phyloP scores from a whole-genome alignment of 2,329 filamentous ascomycete species.

The Botrytis deweyae region DNA sequence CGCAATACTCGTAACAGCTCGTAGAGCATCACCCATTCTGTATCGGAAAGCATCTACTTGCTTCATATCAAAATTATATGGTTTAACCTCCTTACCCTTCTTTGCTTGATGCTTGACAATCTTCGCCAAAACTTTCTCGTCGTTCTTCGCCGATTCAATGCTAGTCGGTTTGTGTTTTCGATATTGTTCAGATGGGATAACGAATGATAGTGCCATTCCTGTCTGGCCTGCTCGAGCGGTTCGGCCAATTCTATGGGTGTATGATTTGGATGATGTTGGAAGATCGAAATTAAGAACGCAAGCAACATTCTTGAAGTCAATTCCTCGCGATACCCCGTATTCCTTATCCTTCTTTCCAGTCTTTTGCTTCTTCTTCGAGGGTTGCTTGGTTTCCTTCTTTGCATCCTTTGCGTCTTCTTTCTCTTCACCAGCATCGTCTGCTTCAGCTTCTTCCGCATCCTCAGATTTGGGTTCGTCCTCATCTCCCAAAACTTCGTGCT shows the following conservation, averaged over 20 bases:
- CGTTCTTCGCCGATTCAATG: slow-evolving; percentile 71
- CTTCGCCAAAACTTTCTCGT: slow-evolving; percentile 79
- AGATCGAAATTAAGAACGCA: slow-evolving; percentile 98
- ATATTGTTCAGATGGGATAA: slow-evolving; percentile 77
- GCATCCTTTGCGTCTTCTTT: slow-evolving; percentile 42
- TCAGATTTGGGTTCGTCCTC: slow-evolving; percentile 43
- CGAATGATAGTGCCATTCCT: slow-evolving; percentile 95
- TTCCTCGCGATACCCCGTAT: slow-evolving; percentile 91
- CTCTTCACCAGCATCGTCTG: slow-evolving; percentile 27
- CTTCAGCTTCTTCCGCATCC: slow-evolving; percentile 30
- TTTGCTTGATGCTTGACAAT: slow-evolving; percentile 78
- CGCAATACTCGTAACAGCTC: slow-evolving; percentile 84
- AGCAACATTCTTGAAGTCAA: slow-evolving; percentile 94
- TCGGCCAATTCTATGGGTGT: slow-evolving; percentile 94
- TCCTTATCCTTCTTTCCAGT: slow-evolving; percentile 71
- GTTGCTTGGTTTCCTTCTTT: slow-evolving; percentile 40
- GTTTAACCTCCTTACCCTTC: slow-evolving; percentile 76
- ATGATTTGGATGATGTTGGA: slow-evolving; percentile 81
- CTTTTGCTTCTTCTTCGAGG: slow-evolving; percentile 64
- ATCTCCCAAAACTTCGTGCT: slow-evolving; percentile 77
- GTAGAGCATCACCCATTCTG: slow-evolving; percentile 86
- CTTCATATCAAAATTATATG: slow-evolving; percentile 92
- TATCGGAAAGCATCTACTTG: slow-evolving; percentile 94
- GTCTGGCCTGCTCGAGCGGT: slow-evolving; percentile 88
- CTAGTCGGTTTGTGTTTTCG: slow-evolving; percentile 88